phyloP scores from a whole-genome alignment of 2,329 filamentous ascomycete genomes.

The Coniochaeta prunicola region DNA sequence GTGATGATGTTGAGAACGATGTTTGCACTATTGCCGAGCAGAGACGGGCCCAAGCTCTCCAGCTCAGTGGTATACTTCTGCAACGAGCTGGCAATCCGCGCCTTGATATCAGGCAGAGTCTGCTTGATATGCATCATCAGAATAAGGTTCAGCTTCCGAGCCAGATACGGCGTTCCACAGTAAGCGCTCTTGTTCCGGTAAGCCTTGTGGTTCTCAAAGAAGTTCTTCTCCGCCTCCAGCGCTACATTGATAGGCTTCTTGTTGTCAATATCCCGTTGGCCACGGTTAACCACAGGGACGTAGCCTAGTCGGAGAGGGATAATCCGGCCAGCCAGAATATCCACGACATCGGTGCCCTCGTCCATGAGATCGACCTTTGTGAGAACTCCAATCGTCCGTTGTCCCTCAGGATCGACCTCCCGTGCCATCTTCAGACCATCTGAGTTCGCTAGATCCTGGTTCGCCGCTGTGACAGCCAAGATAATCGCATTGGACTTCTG shows the following conservation, averaged over 20 bases:
- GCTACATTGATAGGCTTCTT: conserved; percentile 90
- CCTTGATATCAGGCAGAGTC: conserved; percentile 97
- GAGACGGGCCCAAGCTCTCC: conserved; percentile 76
- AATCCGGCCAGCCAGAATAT: conserved; percentile 94
- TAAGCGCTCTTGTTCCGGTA: conserved; percentile 98
- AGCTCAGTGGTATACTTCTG: conserved; percentile 87
- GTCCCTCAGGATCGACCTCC: conserved; percentile 94
- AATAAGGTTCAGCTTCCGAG: conserved; percentile 94
- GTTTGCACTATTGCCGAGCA: conserved; percentile 93
- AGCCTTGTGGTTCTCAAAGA: conserved; percentile 97
- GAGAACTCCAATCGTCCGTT: conserved; percentile 95
- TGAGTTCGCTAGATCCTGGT: conserved; percentile 97
- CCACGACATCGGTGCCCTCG: conserved; percentile 94
- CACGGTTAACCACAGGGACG: conserved; percentile 92
- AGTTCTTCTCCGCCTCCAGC: conserved; percentile 89
- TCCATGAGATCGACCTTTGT: conserved; percentile 99
- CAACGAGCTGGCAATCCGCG: conserved; percentile 85
- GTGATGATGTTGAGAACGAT: conserved; percentile 98
- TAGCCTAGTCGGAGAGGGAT: conserved; percentile 93
- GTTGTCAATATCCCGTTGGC: conserved; percentile 97
- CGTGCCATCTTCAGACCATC: conserved; percentile 93
- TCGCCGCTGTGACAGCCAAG: conserved; percentile 90
- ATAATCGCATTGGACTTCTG: conserved; percentile 98
- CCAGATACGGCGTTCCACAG: conserved; percentile 95
- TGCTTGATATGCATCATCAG: conserved; percentile 99